Percentiles rank a stretch among this genome's conserved stretches.
Conservation (phyloP, 495 filamentous ascomycete genomes). For the Neurospora discreta region DNA sequence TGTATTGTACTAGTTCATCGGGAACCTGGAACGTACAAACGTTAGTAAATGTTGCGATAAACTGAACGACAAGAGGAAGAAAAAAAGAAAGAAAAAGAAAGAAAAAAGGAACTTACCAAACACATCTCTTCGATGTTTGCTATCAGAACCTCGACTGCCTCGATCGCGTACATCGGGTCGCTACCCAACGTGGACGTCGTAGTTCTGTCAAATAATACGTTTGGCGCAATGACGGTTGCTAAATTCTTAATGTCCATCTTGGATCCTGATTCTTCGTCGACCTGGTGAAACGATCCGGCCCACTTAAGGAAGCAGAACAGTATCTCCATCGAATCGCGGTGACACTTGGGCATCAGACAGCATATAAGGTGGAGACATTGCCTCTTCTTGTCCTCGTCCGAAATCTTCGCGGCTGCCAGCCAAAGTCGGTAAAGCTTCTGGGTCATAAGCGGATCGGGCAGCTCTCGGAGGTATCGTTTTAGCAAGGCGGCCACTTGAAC, state of each 20-base stretch:
- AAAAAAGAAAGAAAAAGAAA: too few relatives aligned
- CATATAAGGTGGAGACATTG: conserved; percentile 84
- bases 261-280: conserved; percentile 83
- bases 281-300: conserved; percentile 92
- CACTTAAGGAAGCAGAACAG: conserved; percentile 95
- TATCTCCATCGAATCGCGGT: conserved; percentile 91
- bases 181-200: conserved; percentile 57
- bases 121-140: conserved; percentile 93
- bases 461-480: conserved; percentile 89
- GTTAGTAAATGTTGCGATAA: conserved; percentile 11
- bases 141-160: conserved; percentile 81
- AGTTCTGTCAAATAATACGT: conserved; percentile 71
- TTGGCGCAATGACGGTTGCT: conserved; percentile 95
- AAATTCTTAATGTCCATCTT: conserved; percentile 99
- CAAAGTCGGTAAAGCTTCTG: conserved; percentile 90
- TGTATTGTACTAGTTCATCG: conserved; percentile 74
- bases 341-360: conserved; percentile 83
- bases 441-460: conserved; percentile 90
- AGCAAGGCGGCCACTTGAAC: conserved; percentile 90
- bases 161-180: conserved; percentile 81
- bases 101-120: conserved; percentile 85
- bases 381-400: conserved; percentile 68
- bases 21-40: conserved; percentile 53
- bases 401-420: conserved; percentile 82
- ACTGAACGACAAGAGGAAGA: neutral